phyloP scores from a whole-genome alignment of 805 yeast genomes.

The Saccharomycopsis fodiens region DNA sequence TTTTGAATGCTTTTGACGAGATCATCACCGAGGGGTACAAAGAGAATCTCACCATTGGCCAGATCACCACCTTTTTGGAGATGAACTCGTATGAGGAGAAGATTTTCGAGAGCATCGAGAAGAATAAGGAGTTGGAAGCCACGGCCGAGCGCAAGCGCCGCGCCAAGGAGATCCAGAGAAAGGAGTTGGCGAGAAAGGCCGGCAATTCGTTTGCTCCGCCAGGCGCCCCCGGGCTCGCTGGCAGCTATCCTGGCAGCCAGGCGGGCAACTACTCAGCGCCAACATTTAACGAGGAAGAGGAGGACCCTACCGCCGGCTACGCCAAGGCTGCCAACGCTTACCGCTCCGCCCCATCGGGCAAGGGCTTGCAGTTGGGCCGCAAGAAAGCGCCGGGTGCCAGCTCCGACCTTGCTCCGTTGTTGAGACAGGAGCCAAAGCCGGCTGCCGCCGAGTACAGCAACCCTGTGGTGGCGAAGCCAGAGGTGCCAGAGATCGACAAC shows the following conservation, averaged over 20 bases:
- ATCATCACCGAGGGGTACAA: conserved; percentile 83
- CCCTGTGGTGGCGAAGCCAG: conserved; percentile 18
- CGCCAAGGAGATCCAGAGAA: conserved; percentile 83
- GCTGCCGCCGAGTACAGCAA: conserved; percentile 23
- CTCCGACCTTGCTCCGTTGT: conserved; percentile 27
- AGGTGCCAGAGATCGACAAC: conserved; percentile 34
- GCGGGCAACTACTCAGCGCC: conserved; percentile 13
- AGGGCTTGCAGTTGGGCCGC: conserved; percentile 76
- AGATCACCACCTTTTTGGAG: conserved; percentile 81
- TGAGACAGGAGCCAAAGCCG: conserved; percentile 24
- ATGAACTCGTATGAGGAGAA: conserved; percentile 99
- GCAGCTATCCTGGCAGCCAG: conserved; percentile 19
- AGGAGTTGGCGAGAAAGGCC: conserved; percentile 59
- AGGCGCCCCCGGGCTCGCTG: conserved; percentile 26
- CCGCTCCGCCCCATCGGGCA: conserved; percentile 36
- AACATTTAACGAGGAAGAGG: conserved; percentile 21
- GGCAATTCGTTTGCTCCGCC: conserved; percentile 26
- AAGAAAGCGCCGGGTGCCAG: conserved; percentile 29
- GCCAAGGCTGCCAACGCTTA: conserved; percentile 16
- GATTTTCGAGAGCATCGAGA: conserved; percentile 95
- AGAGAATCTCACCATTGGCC: conserved; percentile 75
- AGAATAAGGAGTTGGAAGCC: conserved; percentile 95
- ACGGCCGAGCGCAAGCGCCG: conserved; percentile 93
- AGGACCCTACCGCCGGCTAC: conserved; percentile 22
- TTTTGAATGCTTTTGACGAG: conserved; percentile 89